These are phyloP conservation scores for Jamesozyma gamospora DNA, from an alignment of 805 yeast genomes.

Conservation along the genomic window DNA sequence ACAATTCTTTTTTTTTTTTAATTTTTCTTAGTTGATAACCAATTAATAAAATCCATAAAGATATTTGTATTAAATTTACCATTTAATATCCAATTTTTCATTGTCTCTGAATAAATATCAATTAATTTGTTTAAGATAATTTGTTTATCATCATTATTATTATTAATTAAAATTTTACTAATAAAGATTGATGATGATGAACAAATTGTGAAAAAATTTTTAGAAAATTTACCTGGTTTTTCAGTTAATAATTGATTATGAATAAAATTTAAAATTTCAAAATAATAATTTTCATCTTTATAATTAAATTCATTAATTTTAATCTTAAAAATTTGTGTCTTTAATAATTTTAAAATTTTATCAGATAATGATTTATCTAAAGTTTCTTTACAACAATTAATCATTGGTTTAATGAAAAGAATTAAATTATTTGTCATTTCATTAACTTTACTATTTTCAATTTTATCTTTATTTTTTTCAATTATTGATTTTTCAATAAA, in stretches of 20 bases:
- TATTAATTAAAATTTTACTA: conserved; percentile 42
- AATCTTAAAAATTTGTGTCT: conserved; percentile 46
- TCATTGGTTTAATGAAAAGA: conserved; percentile 43
- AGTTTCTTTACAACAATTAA: conserved; percentile 55
- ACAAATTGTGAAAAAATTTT: conserved; percentile 45
- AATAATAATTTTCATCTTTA: conserved; percentile 4
- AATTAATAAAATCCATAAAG: conserved; percentile 72
- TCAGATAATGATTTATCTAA: conserved; percentile 60
- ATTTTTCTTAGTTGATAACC: conserved; percentile 50
- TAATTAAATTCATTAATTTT: conserved; percentile 20
- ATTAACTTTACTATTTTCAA: not conserved
- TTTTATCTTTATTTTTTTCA: conserved; percentile 1
- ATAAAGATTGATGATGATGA: conserved; percentile 44
- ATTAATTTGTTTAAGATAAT: conserved; percentile 36
- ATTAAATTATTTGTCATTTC: conserved; percentile 24
- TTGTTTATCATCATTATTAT: conserved; percentile 22
- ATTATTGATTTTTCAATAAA: conserved; percentile 27
- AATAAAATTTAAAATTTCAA: conserved; percentile 27
- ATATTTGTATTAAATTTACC: conserved; percentile 28
- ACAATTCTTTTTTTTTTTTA: not conserved
- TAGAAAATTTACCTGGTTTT: conserved; percentile 31
- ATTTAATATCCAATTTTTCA: conserved; percentile 49
- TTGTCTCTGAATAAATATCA: conserved; percentile 44
- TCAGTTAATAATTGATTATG: conserved; percentile 33
- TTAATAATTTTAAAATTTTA: conserved; percentile 65